A percentile compares a stretch with the other conserved stretches of the same genome.
Conservation (phyloP, 179 eudicot genomes). For the Corrigiola litoralis region DNA sequence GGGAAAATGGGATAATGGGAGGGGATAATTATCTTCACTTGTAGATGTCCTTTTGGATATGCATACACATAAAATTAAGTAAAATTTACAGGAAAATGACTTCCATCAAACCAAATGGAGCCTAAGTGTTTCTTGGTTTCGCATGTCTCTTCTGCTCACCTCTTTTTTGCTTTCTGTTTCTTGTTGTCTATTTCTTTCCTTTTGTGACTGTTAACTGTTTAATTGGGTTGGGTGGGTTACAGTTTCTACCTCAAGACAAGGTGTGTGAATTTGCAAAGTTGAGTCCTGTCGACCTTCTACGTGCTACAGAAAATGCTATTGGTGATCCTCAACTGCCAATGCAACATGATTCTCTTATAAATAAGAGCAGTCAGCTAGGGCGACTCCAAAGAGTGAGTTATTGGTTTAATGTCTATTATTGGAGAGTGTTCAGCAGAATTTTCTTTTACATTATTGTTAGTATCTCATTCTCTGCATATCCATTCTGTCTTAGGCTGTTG, state of each 20-base stretch:
- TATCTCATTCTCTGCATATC: not conserved
- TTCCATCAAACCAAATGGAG: no score
- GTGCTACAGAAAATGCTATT: slow-evolving; percentile 95
- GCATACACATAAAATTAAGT: no score
- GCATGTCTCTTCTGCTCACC: not conserved
- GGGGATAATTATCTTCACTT: no score
- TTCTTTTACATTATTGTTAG: not conserved
- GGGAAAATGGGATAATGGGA: no score
- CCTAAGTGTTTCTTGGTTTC: no score
- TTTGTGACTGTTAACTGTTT: not conserved
- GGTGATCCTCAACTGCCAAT: slow-evolving; percentile 92
- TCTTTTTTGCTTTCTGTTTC: not conserved
- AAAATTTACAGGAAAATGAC: no score
- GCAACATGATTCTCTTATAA: slow-evolving; percentile 76
- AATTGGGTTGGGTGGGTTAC: not conserved
- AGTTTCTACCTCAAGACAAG: slow-evolving; percentile 98
- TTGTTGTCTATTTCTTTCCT: not conserved
- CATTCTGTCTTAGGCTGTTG: slow-evolving; percentile 49
- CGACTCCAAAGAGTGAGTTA: slow-evolving; percentile 63
- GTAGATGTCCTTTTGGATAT: no score
- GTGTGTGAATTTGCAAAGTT: slow-evolving; percentile 98
- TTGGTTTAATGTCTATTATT: slow-evolving; percentile 1
- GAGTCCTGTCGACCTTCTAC: slow-evolving; percentile 84
- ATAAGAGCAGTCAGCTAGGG: slow-evolving; percentile 61
- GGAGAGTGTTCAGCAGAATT: not conserved